Percentiles rank a stretch among this genome's conserved stretches.
phyloP scores from a whole-genome alignment of 495 filamentous ascomycete genomes.

The Daldinia caldariorum region DNA sequence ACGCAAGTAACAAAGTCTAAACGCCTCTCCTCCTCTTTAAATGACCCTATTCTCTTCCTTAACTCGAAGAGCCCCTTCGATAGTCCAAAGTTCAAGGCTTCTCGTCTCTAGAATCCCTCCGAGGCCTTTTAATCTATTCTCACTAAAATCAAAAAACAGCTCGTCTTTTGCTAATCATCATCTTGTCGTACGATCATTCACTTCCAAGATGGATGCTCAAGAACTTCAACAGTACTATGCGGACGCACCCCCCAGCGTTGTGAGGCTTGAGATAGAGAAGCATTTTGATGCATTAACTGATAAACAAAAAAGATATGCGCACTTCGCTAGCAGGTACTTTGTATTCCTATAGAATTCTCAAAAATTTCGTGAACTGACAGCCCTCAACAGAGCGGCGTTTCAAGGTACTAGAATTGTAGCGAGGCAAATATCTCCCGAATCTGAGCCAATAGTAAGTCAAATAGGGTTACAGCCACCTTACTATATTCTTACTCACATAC shows the following conservation, averaged over 20 bases:
- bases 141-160: background rate
- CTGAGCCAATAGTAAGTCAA: constrained; percentile 72
- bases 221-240: constrained; percentile 79
- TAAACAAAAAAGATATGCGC: constrained; percentile 86
- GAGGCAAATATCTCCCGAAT: constrained; percentile 90
- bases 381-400: constrained; percentile 73
- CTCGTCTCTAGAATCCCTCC: constrained; percentile 20
- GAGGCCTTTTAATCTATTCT: background rate
- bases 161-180: background rate
- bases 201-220: constrained; percentile 56
- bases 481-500: constrained; percentile 21
- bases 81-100: constrained; percentile 31
- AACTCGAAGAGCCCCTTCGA: constrained; percentile 43
- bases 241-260: constrained; percentile 87
- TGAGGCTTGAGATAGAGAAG: constrained; percentile 83
- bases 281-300: constrained; percentile 87
- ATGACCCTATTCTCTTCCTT: constrained; percentile 42
- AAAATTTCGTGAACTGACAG: constrained; percentile 19
- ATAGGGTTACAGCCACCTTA: constrained; percentile 1
- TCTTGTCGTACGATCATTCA: constrained; percentile 24
- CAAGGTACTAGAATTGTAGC: constrained; percentile 85
- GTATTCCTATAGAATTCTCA: background rate
- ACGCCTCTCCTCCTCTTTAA: constrained; percentile 26
- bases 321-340: constrained; percentile 84
- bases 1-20: background rate